Base-by-base conservation (phyloP, 495 filamentous ascomycete species). In the Tuber melanosporum region DNA sequence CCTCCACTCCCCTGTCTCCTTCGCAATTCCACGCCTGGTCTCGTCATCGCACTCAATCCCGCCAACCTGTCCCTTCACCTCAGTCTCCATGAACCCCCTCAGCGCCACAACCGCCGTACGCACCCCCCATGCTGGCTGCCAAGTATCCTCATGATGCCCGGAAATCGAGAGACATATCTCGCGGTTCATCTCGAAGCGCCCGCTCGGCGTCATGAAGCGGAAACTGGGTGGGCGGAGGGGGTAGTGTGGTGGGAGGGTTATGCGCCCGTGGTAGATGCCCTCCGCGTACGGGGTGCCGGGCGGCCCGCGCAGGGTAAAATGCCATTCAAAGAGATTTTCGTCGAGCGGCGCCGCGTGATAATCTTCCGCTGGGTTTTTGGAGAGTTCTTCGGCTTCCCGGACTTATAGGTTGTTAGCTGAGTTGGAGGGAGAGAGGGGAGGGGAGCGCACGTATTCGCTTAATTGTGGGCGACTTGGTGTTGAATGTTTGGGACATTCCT, bases 81-180 rank as follows among this genome's bases (percentile, higher is more conserved):
- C 90, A 36, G 89, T 91, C 81, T 92, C 91, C 91, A 93, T 93
- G 83, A 93, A 93, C 42, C 85, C 86, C 52, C 91, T 85, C 45
- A 92, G 86, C 39, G 91, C 91, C 19, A 92, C 90, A 43, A 93
- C 85, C 12, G 91, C 91, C 1, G 91, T 93, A 72, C 95, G 88
- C 10, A 99, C 90, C 0, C 95, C 95, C 95, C 95, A 99, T 1
- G 95, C 95, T 2, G 95, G 95, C 88, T 97, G 94, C 95, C 95
- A 99, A 41, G 92, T 95, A 85, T 99, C 95, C 85, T 97, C 95
- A 85, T 99, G 95, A 85, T 98, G 95, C 14, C 94, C 95, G 47
- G 89, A 91, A 83, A 99, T 99, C 74, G 88, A 91, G 9, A 99
- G 89, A 83, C 95, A 99, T 79, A 99, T 97, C 87, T 99, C 95